phyloP scores from a whole-genome alignment of 441 rosid species.

The Gossypium schwendimanii region DNA sequence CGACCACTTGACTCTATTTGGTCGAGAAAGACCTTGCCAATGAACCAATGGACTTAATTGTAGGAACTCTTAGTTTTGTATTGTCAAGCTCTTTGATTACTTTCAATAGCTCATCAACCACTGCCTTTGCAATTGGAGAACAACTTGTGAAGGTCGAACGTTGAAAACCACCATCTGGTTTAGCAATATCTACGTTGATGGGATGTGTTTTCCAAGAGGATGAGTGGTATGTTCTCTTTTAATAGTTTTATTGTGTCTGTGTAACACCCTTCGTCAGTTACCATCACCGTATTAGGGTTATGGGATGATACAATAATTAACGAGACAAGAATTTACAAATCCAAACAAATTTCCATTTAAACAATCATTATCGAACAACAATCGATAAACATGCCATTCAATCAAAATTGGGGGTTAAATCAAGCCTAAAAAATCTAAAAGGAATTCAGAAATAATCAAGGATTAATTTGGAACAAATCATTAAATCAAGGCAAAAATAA shows the following conservation, averaged over 20 bases:
- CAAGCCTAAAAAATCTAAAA: too few species aligned
- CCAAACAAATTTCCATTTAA: too few species aligned
- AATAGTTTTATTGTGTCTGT: not conserved
- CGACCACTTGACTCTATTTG: constrained; percentile 35
- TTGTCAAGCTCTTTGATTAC: constrained; percentile 32
- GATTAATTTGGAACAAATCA: too few species aligned
- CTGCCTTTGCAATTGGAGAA: constrained; percentile 47
- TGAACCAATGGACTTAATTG: constrained; percentile 45
- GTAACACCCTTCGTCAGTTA: too few species aligned
- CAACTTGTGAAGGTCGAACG: constrained; percentile 44
- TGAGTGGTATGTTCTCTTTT: constrained; percentile 31
- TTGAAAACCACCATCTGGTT: constrained; percentile 31
- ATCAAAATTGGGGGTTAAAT: too few species aligned
- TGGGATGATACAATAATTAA: too few species aligned
- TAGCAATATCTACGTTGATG: not conserved
- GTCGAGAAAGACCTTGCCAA: constrained; percentile 50
- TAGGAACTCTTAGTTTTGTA: constrained; percentile 27
- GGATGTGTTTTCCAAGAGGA: not conserved
- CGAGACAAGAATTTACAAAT: too few species aligned
- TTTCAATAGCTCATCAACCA: constrained; percentile 43
- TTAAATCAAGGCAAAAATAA: too few species aligned
- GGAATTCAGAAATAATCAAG: too few species aligned
- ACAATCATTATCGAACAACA: too few species aligned
- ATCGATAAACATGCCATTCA: too few species aligned
- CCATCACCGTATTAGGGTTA: too few species aligned